phyloP scores from a whole-genome alignment of 2,329 filamentous ascomycete species.

The Xylariales sp. region DNA sequence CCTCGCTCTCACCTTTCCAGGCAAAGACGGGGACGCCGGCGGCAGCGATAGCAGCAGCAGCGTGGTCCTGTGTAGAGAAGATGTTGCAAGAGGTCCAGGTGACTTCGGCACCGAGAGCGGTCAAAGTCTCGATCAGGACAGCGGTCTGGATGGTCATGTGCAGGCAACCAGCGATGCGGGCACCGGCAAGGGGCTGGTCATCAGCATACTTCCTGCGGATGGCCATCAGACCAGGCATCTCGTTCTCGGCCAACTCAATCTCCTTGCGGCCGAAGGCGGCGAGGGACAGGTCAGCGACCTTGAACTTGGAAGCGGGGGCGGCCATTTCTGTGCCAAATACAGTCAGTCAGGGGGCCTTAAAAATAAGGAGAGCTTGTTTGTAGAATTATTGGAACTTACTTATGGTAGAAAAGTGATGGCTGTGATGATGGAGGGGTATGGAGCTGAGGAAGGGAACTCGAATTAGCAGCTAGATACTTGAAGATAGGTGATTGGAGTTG shows the following conservation, averaged over 20 bases:
- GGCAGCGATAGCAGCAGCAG: constrained; percentile 95
- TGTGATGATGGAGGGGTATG: constrained; percentile 28
- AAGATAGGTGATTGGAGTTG: background rate
- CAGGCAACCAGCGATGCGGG: constrained; percentile 96
- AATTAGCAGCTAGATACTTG: constrained; percentile 33
- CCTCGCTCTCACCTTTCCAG: constrained; percentile 93
- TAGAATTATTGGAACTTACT: constrained; percentile 26
- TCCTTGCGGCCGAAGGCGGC: constrained; percentile 99
- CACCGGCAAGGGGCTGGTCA: constrained; percentile 94
- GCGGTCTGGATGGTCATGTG: constrained; percentile 99
- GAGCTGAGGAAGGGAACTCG: constrained; percentile 27
- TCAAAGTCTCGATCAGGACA: constrained; percentile 98
- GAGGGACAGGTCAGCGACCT: constrained; percentile 98
- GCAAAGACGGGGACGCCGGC: constrained; percentile 86
- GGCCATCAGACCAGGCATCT: constrained; percentile 98
- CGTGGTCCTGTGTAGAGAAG: constrained; percentile 99
- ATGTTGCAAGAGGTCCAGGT: constrained; percentile 99
- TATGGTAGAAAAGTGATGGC: constrained; percentile 1
- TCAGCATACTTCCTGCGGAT: constrained; percentile 90
- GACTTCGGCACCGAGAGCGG: constrained; percentile 93
- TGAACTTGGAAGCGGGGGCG: constrained; percentile 92
- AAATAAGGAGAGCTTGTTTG: background rate
- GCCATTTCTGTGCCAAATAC: constrained; percentile 59
- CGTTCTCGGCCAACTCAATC: constrained; percentile 96
- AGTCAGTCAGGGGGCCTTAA: constrained; percentile 19